Percentiles rank a stretch among this genome's conserved stretches.
These are phyloP conservation scores for Stereum hirsutum DNA, from an alignment of 1,284 basidiomycete genomes.

Conservation along the genomic window DNA sequence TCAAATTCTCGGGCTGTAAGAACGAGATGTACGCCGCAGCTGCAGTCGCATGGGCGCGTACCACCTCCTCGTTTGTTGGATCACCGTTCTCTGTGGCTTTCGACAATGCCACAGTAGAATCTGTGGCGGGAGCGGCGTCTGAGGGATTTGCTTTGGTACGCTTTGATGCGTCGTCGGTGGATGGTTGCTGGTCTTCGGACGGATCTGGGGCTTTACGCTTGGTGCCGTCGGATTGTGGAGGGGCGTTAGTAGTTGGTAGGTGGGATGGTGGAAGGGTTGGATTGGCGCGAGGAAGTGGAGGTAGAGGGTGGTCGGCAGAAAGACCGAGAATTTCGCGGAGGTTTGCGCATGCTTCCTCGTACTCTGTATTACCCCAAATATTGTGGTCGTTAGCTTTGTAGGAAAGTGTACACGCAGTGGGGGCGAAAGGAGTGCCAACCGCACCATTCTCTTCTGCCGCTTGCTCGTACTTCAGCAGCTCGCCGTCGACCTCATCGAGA, in stretches of 20 bases:
- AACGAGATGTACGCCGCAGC: constrained; percentile 71
- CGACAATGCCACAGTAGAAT: constrained; percentile 2
- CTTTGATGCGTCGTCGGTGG: constrained; percentile 23
- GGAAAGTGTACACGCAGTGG: not conserved
- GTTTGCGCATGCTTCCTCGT: constrained; percentile 58
- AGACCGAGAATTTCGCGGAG: constrained; percentile 51
- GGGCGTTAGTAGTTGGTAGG: constrained; percentile 15
- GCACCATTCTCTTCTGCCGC: constrained; percentile 69
- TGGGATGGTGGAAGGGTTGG: constrained; percentile 16
- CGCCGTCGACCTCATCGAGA: constrained; percentile 73
- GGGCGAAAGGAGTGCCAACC: constrained; percentile 13
- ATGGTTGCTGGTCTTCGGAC: constrained; percentile 30
- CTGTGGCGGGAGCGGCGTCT: not conserved
- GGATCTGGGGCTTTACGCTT: constrained; percentile 46
- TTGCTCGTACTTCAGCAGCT: constrained; percentile 64
- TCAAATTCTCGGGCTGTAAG: constrained; percentile 60
- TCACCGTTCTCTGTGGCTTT: constrained; percentile 6
- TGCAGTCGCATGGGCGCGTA: constrained; percentile 36
- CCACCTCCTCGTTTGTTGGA: constrained; percentile 29
- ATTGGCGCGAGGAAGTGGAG: constrained; percentile 37
- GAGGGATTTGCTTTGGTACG: constrained; percentile 26
- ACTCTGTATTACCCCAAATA: constrained; percentile 35
- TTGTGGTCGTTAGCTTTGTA: not conserved
- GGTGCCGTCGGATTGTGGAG: constrained; percentile 18
- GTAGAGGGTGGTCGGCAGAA: constrained; percentile 38